Base-by-base conservation (phyloP, 306 rosid species). In the Citrullus amarus region DNA sequence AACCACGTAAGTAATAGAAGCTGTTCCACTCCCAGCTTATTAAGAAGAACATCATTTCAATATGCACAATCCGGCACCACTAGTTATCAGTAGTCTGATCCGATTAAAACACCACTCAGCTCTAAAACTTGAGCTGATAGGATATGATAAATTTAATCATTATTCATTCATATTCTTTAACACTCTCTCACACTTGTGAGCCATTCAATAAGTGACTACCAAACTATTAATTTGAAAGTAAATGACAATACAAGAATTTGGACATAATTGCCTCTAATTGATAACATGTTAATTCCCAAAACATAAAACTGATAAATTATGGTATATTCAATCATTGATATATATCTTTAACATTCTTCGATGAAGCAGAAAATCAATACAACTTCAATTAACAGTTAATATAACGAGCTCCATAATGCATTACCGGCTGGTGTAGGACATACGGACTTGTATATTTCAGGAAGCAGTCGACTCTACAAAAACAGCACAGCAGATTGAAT, bases 401-500 rank as follows among this genome's bases (percentile, higher is more conserved):
- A 22, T 5, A 68, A 46, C 10, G 76, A 46, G 14, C 60, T 16
- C 20, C 41, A 61, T 10, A 39, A 63, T 41, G 43, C 81, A 60
- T 83, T 14, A 80, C 67, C 69, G 85, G 78, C 75, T 76, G 83
- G 51, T 82, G 58, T 36, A 81, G 81, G 15, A 58, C 81, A 83
- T 55, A 57, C 11, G 84, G 6, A 63, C 81, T 79, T 39, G 87
- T 78, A 73, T 85, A 79, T 69, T 86, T 90, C 79, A 90, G 83
- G 77, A 89, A 16, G 63, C 80, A 87, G n/a, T 88, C 87, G 50
- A 87, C 81, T 86, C 97, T 90, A 85, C 85, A 80, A 80, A 70
- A 25, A 62, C 9, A 50, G 12, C 14, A 44, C 25, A 46, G 34
- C 43, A 59, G 15, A 67, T 20, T 28, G 16, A 75, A 46, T 1